phyloP scores from a whole-genome alignment of 768 basidiomycete genomes.

The Boletales sp. region DNA sequence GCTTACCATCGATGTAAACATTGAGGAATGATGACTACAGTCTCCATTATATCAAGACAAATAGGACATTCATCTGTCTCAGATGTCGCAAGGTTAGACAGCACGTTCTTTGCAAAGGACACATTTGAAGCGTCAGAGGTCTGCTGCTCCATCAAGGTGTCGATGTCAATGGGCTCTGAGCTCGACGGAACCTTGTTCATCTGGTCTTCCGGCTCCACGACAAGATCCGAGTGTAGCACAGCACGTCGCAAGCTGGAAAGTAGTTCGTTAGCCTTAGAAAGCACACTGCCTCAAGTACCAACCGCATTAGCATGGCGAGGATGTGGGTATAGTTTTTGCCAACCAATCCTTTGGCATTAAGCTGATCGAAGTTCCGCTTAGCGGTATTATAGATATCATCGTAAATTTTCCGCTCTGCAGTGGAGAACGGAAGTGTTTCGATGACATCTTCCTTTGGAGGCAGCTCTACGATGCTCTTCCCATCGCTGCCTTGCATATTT shows the following conservation, averaged over 20 bases:
- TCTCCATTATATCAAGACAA: conserved; percentile 76
- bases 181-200: conserved; percentile 32
- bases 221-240: conserved; percentile 86
- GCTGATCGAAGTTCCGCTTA: conserved; percentile 74
- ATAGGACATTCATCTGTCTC: conserved; percentile 74
- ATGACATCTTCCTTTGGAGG: conserved; percentile 78
- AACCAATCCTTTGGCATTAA: conserved; percentile 74
- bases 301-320: conserved; percentile 95
- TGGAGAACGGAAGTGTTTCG: conserved; percentile 76
- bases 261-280: conserved; percentile 4
- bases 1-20: conserved; percentile 75
- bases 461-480: conserved; percentile 83
- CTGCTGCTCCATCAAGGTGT: conserved; percentile 49
- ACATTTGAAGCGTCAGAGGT: conserved; percentile 30
- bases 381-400: conserved; percentile 79
- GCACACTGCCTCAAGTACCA: conserved; percentile 15
- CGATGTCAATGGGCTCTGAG: conserved; percentile 46
- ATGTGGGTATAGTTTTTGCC: conserved; percentile 84
- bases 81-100: conserved; percentile 50
- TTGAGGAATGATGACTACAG: conserved; percentile 62
- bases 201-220: conserved; percentile 51
- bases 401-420: conserved; percentile 82
- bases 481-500: conserved; percentile 83
- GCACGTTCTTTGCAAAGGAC: conserved; percentile 59
- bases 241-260: conserved; percentile 75